Conservation (phyloP, 1,139 yeast genomes). For the Candida sanyaensis region DNA sequence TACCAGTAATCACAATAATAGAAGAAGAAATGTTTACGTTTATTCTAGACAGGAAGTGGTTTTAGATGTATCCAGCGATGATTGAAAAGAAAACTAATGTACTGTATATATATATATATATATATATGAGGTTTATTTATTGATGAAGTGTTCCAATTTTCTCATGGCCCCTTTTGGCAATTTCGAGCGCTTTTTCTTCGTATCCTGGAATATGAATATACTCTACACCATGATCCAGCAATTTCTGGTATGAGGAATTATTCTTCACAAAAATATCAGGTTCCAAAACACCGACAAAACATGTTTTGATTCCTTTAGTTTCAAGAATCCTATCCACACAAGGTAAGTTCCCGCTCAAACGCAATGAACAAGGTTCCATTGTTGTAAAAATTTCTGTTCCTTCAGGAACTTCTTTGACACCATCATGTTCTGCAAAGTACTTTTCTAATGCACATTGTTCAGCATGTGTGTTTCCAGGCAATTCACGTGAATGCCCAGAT, state of each 20-base stretch:
- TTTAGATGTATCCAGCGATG: constrained; percentile 29
- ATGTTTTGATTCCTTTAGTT: constrained; percentile 56
- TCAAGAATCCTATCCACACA: constrained; percentile 78
- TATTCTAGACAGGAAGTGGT: constrained; percentile 59
- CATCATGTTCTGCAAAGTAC: constrained; percentile 42
- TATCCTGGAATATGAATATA: constrained; percentile 84
- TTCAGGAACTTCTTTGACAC: constrained; percentile 54
- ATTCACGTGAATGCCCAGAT: constrained; percentile 87
- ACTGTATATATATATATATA: neutral
- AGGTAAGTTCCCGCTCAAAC: constrained; percentile 89
- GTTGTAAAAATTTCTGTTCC: constrained; percentile 90
- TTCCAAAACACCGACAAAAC: constrained; percentile 90
- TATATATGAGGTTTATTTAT: neutral
- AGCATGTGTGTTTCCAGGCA: constrained; percentile 96
- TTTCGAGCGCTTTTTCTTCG: constrained; percentile 67
- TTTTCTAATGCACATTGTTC: constrained; percentile 94
- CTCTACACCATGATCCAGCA: constrained; percentile 59
- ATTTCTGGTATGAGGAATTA: constrained; percentile 61
- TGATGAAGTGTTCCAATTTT: constrained; percentile 39
- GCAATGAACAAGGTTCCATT: constrained; percentile 94
- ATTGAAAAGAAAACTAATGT: constrained; percentile 18
- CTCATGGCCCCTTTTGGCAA: constrained; percentile 79
- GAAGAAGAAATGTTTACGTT: constrained; percentile 50
- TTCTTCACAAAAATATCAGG: constrained; percentile 85
- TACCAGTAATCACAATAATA: constrained; percentile 16